Percentiles rank a stretch among this genome's conserved stretches.
Evolutionary conservation across 257 asterid species (phyloP).

Genomic region (Primulina tabacum): DNA sequence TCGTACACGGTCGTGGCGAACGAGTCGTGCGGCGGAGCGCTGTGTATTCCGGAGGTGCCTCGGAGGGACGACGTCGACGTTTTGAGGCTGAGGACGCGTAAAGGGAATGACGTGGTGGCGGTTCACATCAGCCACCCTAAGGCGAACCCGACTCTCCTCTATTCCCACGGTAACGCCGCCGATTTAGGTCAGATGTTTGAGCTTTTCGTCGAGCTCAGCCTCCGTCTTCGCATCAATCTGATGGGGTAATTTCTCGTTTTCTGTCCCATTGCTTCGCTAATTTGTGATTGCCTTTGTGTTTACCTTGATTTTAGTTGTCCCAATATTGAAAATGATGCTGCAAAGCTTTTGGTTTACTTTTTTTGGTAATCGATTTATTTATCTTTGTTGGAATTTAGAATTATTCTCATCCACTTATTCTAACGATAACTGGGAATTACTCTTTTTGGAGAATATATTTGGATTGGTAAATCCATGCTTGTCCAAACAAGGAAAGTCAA

Average conservation of each 20-base stretch:
- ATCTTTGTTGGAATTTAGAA: neutral
- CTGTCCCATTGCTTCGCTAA: neutral
- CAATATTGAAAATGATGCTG: neutral
- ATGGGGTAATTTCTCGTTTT: conserved; percentile 56
- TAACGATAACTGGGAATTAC: neutral
- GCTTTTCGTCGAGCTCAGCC: conserved; percentile 90
- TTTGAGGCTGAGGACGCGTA: conserved; percentile 76
- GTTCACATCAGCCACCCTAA: conserved; percentile 80
- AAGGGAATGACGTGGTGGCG: conserved; percentile 88
- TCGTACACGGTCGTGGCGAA: conserved; percentile 80
- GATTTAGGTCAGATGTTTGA: conserved; percentile 99
- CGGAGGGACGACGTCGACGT: conserved; percentile 75
- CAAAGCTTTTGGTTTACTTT: neutral
- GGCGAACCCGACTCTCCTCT: conserved; percentile 81
- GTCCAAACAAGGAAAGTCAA: too few species aligned
- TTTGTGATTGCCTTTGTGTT: neutral
- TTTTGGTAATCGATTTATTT: too few species aligned
- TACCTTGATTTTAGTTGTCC: neutral
- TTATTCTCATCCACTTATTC: neutral
- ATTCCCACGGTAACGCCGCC: conserved; percentile 98
- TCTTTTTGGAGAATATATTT: neutral
- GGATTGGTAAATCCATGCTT: neutral
- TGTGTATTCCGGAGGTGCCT: conserved; percentile 76
- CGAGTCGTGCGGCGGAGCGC: conserved; percentile 49
- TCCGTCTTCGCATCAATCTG: conserved; percentile 83